Percentiles rank a stretch among this genome's conserved stretches.
These are phyloP conservation scores for Globisporangium yorkense DNA, from an alignment of 352 stramenopile species.

Conservation along the genomic window DNA sequence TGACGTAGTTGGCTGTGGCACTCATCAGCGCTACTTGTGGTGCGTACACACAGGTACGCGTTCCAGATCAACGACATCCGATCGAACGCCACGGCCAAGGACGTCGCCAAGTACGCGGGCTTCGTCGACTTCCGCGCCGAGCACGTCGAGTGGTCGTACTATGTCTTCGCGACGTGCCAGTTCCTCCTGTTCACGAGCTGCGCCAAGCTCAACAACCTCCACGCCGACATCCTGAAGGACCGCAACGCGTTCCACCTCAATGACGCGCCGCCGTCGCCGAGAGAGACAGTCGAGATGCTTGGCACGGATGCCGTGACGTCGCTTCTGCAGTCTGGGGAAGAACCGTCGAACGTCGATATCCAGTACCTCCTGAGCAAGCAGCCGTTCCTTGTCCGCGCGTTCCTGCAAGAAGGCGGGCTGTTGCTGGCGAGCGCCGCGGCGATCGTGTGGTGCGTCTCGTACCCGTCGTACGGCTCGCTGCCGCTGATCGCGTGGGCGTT, in stretches of 20 bases:
- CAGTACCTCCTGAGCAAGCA: conserved; percentile 53
- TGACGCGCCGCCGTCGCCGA: conserved; percentile 1
- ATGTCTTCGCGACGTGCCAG: conserved; percentile 52
- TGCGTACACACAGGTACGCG: conserved; percentile 29
- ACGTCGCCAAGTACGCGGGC: conserved; percentile 46
- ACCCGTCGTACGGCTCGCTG: conserved; percentile 72
- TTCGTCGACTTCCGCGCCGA: conserved; percentile 48
- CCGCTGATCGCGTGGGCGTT: conserved; percentile 61
- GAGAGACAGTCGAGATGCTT: conserved; percentile 10
- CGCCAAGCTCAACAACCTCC: conserved; percentile 67
- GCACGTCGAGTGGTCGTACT: conserved; percentile 54
- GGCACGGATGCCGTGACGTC: conserved; percentile 3
- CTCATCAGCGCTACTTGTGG: too few species aligned
- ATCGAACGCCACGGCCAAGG: conserved; percentile 21
- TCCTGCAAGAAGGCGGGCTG: conserved; percentile 61
- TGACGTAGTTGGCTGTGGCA: too few species aligned
- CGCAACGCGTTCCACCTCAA: conserved; percentile 8
- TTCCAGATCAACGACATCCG: conserved; percentile 41
- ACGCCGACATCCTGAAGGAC: conserved; percentile 18
- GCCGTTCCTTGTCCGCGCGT: conserved; percentile 55
- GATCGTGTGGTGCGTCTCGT: conserved; percentile 76
- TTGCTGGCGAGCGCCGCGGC: conserved; percentile 58
- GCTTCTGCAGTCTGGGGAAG: conserved; percentile 14
- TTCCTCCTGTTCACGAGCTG: conserved; percentile 55
- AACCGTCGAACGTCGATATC: conserved; percentile 27